Evolutionary conservation across 2,329 filamentous ascomycete genomes (phyloP), one percentile per base, ranked within the genome.

Genomic region (Clarireedia homoeocarpa): DNA sequence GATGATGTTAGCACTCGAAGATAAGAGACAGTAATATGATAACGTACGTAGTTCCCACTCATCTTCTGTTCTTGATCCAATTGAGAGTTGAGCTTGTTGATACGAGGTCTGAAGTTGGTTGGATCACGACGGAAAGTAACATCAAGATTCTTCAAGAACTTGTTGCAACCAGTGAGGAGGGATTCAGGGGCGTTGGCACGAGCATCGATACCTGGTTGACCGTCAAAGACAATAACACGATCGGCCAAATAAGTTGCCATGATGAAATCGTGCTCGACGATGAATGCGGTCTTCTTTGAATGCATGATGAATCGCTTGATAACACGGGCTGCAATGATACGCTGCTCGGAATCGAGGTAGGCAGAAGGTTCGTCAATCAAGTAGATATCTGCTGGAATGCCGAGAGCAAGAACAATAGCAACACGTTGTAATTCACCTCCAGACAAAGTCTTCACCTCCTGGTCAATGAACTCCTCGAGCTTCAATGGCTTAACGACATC

Each of bases 271-370:
- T 99, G 94, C 84, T 99, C 94, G 71, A 99, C 92, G 65, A 99
- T 85, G 73, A 99, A 99, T 51, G 94, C 94, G 0, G 94, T 99
- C 84, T 97, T 97, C 85, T 97, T 97, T 67, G 91, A 86, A 79
- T 99, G 92, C 94, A 99, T 99, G 75, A 99, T 99, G 81, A 95
- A 99, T 64, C 94, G 88, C 81, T 99, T 99, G 78, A 99, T 99
- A 71, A 99, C 95, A 70, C 91, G 88, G 47, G 92, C 88, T 60
- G 91, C 92, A 67, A 99, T 86, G 70, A 99, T 96, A 88, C 94
- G 92, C 77, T 99, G 94, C 77, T 99, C 94, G 50, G 94, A 97
- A 73, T 99, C 94, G 58, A 99, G 88, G 74, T 99, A 99, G 61
- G 91, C 91, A 65, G 88, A 94, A 48, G 94, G 94, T 77, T 99